phyloP scores from a whole-genome alignment of 805 yeast genomes.

The Naumovozyma castellii region DNA sequence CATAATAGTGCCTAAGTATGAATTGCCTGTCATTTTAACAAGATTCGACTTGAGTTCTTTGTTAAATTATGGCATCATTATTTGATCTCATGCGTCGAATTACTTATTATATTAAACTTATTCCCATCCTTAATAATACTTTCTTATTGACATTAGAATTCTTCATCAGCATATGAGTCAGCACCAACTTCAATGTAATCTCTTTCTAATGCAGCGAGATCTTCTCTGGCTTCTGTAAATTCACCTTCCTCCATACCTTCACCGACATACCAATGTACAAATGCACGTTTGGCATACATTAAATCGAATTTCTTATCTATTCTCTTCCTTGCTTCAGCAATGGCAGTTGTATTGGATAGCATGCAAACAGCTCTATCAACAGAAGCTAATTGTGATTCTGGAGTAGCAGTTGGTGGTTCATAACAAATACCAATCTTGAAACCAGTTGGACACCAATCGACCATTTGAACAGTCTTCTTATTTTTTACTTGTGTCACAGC shows the following conservation, averaged over 20 bases:
- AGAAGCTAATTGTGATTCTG: constrained; percentile 80
- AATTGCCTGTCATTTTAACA: too few relatives aligned
- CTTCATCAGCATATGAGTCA: constrained; percentile 77
- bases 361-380: constrained; percentile 96
- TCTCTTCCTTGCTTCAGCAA: constrained; percentile 98
- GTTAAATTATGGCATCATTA: too few relatives aligned
- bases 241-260: constrained; percentile 99
- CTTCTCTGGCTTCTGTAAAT: constrained; percentile 97
- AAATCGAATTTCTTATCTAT: constrained; percentile 93
- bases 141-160: too few relatives aligned
- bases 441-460: constrained; percentile 99
- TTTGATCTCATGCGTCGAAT: too few relatives aligned
- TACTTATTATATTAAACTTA: too few relatives aligned
- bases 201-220: constrained; percentile 92
- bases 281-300: constrained; percentile 98
- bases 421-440: constrained; percentile 98
- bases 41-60: too few relatives aligned
- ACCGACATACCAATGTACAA: constrained; percentile 99
- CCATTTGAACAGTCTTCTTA: constrained; percentile 92
- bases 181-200: constrained; percentile 95
- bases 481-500: constrained; percentile 91
- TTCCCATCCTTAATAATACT: too few relatives aligned
- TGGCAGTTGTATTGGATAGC: constrained; percentile 96
- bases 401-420: constrained; percentile 92
- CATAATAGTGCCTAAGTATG: too few relatives aligned